Conservation (phyloP, 345 rosid species). For the Brassica rapa region DNA sequence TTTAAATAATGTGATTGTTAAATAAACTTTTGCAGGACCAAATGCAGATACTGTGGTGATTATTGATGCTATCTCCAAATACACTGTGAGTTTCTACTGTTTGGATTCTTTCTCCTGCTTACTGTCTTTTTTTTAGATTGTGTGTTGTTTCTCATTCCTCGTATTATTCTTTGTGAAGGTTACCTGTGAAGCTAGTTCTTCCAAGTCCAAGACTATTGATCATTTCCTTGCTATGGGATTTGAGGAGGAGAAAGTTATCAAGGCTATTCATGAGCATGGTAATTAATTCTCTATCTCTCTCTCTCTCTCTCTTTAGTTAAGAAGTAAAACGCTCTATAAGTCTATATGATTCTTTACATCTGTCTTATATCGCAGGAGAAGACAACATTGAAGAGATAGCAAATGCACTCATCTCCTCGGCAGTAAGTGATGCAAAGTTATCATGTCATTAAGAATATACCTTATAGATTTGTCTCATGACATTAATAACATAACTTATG, state of each 20-base stretch:
- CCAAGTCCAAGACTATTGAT: constrained; percentile 53
- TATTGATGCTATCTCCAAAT: constrained; percentile 34
- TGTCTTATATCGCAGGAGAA: constrained; percentile 51
- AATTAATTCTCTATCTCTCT: constrained; percentile 27
- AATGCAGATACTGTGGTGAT: constrained; percentile 23
- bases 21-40: constrained; percentile 17
- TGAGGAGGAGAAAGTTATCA: constrained; percentile 56
- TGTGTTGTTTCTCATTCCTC: background rate
- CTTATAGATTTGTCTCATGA: background rate
- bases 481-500: background rate
- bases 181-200: constrained; percentile 51
- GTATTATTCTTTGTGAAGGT: constrained; percentile 45
- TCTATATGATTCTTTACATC: background rate
- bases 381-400: constrained; percentile 52
- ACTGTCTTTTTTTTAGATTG: background rate
- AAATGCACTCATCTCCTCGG: constrained; percentile 57
- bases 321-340: background rate
- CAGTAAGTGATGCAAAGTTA: constrained; percentile 41
- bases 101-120: background rate
- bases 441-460: background rate
- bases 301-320: background rate
- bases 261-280: constrained; percentile 72
- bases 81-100: constrained; percentile 19
- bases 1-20: background rate
- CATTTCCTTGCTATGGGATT: constrained; percentile 80